phyloP scores from a whole-genome alignment of 83 land plant species.

The Picea engelmannii region DNA sequence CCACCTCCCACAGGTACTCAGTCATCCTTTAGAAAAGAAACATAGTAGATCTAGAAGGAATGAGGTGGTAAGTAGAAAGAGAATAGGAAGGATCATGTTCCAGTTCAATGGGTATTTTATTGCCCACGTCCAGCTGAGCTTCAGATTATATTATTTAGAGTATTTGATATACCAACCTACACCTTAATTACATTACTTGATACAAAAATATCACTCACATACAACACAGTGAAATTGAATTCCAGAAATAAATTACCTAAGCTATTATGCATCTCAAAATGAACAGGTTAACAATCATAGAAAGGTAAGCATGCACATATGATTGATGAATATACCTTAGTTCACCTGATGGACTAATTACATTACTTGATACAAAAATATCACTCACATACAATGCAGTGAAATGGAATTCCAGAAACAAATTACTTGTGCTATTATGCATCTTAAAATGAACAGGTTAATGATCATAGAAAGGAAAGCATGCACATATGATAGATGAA shows the following conservation, averaged over 20 bases:
- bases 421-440: not conserved
- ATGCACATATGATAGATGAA: not conserved
- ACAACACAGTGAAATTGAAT: not conserved
- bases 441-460: not conserved
- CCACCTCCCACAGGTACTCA: not conserved
- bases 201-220: not conserved
- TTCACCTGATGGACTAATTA: constrained; percentile 24
- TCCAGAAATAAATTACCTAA: not conserved
- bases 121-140: not conserved
- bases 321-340: constrained; percentile 23
- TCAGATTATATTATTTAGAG: not conserved
- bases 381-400: not conserved
- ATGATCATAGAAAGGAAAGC: not conserved
- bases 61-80: not conserved
- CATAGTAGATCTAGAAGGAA: not conserved
- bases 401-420: not conserved
- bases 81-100: not conserved
- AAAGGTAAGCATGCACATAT: not conserved
- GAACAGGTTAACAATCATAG: not conserved
- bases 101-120: not conserved
- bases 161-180: not conserved
- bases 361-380: not conserved
- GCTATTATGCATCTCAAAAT: not conserved
- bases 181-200: not conserved
- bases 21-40: not conserved